Evolutionary conservation across 2,329 filamentous ascomycete species (phyloP).

Genomic region (Neocucurbitaria cava): DNA sequence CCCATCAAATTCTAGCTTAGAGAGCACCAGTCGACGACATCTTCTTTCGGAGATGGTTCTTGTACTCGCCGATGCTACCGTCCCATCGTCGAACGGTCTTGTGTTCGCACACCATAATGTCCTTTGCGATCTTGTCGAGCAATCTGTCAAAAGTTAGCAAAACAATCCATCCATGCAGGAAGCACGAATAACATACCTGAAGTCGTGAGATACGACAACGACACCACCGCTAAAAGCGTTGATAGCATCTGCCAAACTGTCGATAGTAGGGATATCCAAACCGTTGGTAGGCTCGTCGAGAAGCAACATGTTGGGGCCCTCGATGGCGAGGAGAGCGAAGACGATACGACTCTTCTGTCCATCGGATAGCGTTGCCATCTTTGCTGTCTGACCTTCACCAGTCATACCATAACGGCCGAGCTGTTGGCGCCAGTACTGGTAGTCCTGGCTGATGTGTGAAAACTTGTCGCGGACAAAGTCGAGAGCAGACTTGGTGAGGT

Average conservation of each 20-base stretch:
- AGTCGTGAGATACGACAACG: conserved; percentile 97
- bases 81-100: conserved; percentile 91
- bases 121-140: conserved; percentile 99
- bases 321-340: conserved; percentile 94
- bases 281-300: conserved; percentile 99
- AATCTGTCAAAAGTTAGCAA: conserved; percentile 67
- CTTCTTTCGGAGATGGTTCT: conserved; percentile 99
- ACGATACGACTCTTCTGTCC: conserved; percentile 98
- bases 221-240: conserved; percentile 96
- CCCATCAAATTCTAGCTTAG: conserved; percentile 54
- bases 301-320: conserved; percentile 95
- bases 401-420: conserved; percentile 92
- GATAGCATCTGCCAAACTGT: conserved; percentile 96
- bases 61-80: conserved; percentile 90
- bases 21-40: conserved; percentile 90
- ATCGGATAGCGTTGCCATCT: conserved; percentile 98
- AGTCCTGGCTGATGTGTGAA: conserved; percentile 85
- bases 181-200: conserved; percentile 72
- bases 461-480: conserved; percentile 99
- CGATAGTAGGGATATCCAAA: conserved; percentile 98
- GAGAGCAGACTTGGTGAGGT: conserved; percentile 95
- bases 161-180: neutral
- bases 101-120: conserved; percentile 99
- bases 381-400: conserved; percentile 91
- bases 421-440: conserved; percentile 99